phyloP scores from a whole-genome alignment of 2,329 filamentous ascomycete species.

The Fusarium ambrosium region DNA sequence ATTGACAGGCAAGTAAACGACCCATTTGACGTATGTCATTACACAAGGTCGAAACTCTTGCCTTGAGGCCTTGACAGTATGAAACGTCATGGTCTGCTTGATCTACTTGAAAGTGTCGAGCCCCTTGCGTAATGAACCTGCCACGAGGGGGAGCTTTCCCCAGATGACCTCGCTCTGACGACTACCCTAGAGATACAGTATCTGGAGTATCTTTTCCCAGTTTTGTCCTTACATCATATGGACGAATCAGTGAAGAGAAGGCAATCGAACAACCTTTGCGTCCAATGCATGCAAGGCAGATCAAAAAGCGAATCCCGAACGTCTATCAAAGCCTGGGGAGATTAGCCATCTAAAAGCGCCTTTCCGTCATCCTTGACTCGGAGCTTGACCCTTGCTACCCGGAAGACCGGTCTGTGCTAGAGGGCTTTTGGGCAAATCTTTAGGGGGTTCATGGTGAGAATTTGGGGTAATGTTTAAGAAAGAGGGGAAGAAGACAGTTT shows the following conservation, averaged over 20 bases:
- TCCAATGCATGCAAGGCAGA: constrained; percentile 30
- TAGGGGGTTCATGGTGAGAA: neutral
- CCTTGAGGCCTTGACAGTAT: neutral
- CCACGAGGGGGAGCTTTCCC: constrained; percentile 20
- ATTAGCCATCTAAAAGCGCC: neutral
- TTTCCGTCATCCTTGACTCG: neutral
- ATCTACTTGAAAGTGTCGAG: constrained; percentile 9
- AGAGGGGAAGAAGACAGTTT: neutral
- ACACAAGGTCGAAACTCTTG: constrained; percentile 10
- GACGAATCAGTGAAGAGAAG: constrained; percentile 24
- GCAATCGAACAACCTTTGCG: constrained; percentile 18
- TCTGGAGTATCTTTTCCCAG: constrained; percentile 1
- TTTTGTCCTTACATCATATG: constrained; percentile 13
- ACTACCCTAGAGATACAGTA: constrained; percentile 29
- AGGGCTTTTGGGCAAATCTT: neutral
- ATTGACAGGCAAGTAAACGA: constrained; percentile 19
- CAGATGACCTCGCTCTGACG: constrained; percentile 25
- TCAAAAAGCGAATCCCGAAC: constrained; percentile 2
- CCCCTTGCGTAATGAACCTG: constrained; percentile 33
- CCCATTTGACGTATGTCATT: constrained; percentile 11
- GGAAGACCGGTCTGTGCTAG: neutral
- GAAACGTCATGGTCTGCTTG: constrained; percentile 22
- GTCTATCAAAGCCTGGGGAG: constrained; percentile 1
- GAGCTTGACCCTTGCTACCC: constrained; percentile 6
- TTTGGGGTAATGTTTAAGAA: neutral